These are phyloP conservation scores for Thalassia testudinum DNA, from an alignment of 116 monocot species.

Conservation along the genomic window DNA sequence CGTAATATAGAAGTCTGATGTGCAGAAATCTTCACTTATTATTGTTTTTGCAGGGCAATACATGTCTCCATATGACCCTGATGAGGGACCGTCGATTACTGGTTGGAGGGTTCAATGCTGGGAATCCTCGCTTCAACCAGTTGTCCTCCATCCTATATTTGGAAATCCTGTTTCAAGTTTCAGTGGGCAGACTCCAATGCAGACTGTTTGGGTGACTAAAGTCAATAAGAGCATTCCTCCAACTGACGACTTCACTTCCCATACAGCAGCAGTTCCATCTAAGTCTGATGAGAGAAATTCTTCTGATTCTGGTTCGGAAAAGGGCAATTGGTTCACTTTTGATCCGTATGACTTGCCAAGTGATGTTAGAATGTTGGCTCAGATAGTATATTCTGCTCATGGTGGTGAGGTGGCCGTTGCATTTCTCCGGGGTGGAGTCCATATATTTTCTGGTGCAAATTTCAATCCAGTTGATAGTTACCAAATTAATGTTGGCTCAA, in stretches of 20 bases:
- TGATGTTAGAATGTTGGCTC: constrained; percentile 93
- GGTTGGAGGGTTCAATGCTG: constrained; percentile 98
- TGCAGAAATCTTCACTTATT: no score
- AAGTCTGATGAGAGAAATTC: constrained; percentile 69
- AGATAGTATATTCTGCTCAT: constrained; percentile 93
- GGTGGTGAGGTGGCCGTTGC: constrained; percentile 97
- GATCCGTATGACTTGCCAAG: constrained; percentile 98
- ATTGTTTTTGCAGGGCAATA: constrained; percentile 62
- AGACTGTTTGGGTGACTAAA: constrained; percentile 86
- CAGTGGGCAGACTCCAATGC: constrained; percentile 93
- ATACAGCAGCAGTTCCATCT: constrained; percentile 24
- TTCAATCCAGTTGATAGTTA: constrained; percentile 86
- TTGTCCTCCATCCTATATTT: constrained; percentile 98
- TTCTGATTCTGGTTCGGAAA: constrained; percentile 77
- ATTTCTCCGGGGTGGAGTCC: constrained; percentile 90
- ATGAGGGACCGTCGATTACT: constrained; percentile 98
- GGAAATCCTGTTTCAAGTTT: constrained; percentile 85
- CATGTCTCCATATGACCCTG: constrained; percentile 99
- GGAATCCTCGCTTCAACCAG: constrained; percentile 95
- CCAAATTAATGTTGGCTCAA: constrained; percentile 84
- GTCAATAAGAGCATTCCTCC: constrained; percentile 94
- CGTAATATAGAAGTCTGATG: no score
- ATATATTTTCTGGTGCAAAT: constrained; percentile 75
- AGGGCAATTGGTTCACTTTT: constrained; percentile 68
- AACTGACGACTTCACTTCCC: constrained; percentile 67